Evolutionary conservation across 225 moss, liverwort and hornwort genomes (phyloP), one percentile per base, ranked within the genome.

Genomic region (Lunularia cruciata): DNA sequence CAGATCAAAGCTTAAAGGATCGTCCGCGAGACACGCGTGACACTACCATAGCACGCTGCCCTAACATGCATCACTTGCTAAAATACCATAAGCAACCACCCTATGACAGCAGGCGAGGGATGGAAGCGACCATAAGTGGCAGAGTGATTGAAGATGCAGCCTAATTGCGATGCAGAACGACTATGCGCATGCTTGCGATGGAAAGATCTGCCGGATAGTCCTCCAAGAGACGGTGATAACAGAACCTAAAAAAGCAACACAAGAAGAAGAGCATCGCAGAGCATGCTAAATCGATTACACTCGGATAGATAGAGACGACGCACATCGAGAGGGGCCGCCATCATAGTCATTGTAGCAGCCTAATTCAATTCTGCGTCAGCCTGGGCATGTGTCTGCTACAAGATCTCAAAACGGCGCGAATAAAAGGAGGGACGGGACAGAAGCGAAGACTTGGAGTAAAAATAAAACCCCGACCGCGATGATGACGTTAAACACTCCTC

Each of bases 291-390:
- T 73, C 74, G 65, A 72, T 59, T 68, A 70, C 66, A 72, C 71
- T 61, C 75, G 67, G 22, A 59, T 52, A 75, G 75, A 78, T 54
- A 83, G 78, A 77, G 82, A 60, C 75, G 82, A 83, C 82, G 82
- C 82, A 83, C 82, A 72, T 83, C 82, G 75, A 83, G 75, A 83
- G 82, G 82, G 75, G 78, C 82, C 72, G 82, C 78, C 82, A 83
- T 83, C 82, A 83, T 83, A 75, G 82, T 83, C 82, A 83, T 83
- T 83, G 82, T 72, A 75, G 78, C 82, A 78, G 82, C 82, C 81
- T 78, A 83, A 78, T 78, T 78, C 75, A 83, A 83, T 78, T 78
- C 78, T 68, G 75, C 82, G 75, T 76, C 82, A 68, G 82, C 78
- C 63, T 68, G 78, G 64, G 82, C 82, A 83, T 83, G 75, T 78